Evolutionary conservation across 163 green algal genomes (phyloP), one percentile per base, ranked within the genome.

Genomic region (Scenedesmus sp.): DNA sequence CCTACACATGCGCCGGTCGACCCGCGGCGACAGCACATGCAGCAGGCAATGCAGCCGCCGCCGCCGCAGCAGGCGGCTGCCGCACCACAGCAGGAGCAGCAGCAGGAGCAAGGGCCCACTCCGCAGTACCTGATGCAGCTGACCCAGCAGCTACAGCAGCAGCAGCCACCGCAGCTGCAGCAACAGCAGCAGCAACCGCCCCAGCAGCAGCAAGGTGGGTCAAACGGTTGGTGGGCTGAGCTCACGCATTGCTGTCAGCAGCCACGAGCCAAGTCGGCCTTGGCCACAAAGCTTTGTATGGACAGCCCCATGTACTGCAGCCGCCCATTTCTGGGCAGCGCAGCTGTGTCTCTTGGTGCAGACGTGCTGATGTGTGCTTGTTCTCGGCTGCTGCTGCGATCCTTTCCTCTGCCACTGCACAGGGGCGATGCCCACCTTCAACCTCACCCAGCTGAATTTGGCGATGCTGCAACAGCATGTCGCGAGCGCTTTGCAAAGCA

Each of bases 21-120:
- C 0, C 78, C 40, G 42, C 78, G 42, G 78, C 78, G 42, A 3
- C 78, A 53, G 51, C 51, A 73, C 26, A 87, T 87, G 81, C 81
- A 76, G n/a, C 81, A 49, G n/a, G 16, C 20, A 40, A 70, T 68
- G 85, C 85, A 90, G 40, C 65, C 10, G 53, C 81, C 1, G 81
- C 51, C 81, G 42, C 30, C 42, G 10, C 81, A 87, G 56, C 56
- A 70, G 20, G 22, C 7, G 15, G 56, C 56, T 70, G 56, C 56
- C 30, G 56, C 37, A 46, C 73, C 37, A 44, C 37, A 24, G 37
- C 73, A 26, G 16, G 40, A 46, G 78, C 33, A 53, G 78, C 78
- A 84, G 30, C 59, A 72, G 59, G 59, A 72, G 59, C 65, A 76
- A 76, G 65, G 65, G 65, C 65, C 65, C 7, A 76, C 37, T 7